phyloP scores from a whole-genome alignment of 805 yeast species.

The Maudiozyma barnettii region DNA sequence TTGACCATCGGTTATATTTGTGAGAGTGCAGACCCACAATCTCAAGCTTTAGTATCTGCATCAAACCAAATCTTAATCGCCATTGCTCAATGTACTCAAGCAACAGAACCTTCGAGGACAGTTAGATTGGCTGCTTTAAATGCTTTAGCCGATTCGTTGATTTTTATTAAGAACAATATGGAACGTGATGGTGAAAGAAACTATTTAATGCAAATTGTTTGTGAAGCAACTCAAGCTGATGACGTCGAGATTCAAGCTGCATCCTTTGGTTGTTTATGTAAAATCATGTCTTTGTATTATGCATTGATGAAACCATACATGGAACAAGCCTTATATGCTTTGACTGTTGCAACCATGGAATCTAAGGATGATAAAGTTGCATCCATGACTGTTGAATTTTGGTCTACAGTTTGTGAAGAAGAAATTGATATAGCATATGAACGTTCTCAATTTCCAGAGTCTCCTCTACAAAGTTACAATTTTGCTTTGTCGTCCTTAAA shows the following conservation, averaged over 20 bases:
- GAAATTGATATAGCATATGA: conserved; percentile 74
- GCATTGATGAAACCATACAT: conserved; percentile 85
- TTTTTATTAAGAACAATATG: conserved; percentile 80
- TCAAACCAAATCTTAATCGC: conserved; percentile 90
- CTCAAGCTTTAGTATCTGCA: conserved; percentile 65
- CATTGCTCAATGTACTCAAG: conserved; percentile 91
- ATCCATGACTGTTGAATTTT: conserved; percentile 97
- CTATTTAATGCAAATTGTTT: conserved; percentile 95
- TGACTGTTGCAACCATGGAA: conserved; percentile 89
- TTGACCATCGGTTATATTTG: conserved; percentile 92
- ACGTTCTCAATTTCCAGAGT: conserved; percentile 50
- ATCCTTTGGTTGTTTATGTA: conserved; percentile 91
- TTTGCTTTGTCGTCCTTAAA: conserved; percentile 78
- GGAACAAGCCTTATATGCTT: conserved; percentile 90
- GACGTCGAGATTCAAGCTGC: conserved; percentile 80
- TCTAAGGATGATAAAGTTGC: conserved; percentile 66
- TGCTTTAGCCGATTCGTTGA: conserved; percentile 84
- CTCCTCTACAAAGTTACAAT: conserved; percentile 49
- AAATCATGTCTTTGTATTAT: conserved; percentile 85
- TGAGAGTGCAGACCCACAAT: conserved; percentile 78
- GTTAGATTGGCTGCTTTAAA: conserved; percentile 87
- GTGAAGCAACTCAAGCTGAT: conserved; percentile 94
- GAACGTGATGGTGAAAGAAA: conserved; percentile 91
- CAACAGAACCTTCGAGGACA: conserved; percentile 58
- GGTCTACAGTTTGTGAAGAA: conserved; percentile 99